Evolutionary conservation across 148 eudicot species (phyloP).

Genomic region (Fallopia convolvulus): DNA sequence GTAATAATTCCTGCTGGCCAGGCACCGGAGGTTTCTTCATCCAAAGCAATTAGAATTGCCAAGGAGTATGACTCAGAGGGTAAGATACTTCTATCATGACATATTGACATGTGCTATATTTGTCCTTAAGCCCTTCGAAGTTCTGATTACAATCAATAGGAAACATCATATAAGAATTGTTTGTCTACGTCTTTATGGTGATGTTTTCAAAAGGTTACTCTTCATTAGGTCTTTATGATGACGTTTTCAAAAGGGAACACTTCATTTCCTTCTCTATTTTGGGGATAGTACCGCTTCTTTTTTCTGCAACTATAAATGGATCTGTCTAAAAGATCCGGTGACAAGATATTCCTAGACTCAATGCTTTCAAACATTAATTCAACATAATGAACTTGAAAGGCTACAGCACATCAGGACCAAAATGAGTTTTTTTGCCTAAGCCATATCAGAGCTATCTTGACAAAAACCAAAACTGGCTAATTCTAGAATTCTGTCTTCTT

Average conservation of each 20-base stretch:
- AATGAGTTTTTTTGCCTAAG: neutral
- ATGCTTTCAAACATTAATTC: too few species aligned
- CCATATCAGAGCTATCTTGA: neutral
- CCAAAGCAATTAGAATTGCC: slow-evolving; percentile 78
- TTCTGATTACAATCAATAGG: neutral
- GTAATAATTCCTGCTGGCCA: slow-evolving; percentile 85
- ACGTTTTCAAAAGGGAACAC: neutral
- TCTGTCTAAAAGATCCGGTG: neutral
- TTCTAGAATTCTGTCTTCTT: neutral
- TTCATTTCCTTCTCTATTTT: neutral
- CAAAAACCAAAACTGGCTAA: neutral
- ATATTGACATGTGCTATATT: slow-evolving; percentile 8
- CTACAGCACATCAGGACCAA: neutral
- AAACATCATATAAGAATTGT: neutral
- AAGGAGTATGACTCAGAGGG: slow-evolving; percentile 93
- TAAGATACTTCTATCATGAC: slow-evolving; percentile 21
- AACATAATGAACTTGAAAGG: neutral
- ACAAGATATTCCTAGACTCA: neutral
- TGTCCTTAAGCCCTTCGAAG: neutral
- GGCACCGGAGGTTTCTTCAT: slow-evolving; percentile 85
- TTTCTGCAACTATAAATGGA: neutral
- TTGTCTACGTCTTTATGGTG: neutral
- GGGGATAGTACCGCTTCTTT: neutral
- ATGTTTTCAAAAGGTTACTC: neutral
- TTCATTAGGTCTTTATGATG: neutral